Evolutionary conservation across 495 filamentous ascomycete genomes (phyloP), one percentile per base, ranked within the genome.

Genomic region (Elaphomyces granulatus): DNA sequence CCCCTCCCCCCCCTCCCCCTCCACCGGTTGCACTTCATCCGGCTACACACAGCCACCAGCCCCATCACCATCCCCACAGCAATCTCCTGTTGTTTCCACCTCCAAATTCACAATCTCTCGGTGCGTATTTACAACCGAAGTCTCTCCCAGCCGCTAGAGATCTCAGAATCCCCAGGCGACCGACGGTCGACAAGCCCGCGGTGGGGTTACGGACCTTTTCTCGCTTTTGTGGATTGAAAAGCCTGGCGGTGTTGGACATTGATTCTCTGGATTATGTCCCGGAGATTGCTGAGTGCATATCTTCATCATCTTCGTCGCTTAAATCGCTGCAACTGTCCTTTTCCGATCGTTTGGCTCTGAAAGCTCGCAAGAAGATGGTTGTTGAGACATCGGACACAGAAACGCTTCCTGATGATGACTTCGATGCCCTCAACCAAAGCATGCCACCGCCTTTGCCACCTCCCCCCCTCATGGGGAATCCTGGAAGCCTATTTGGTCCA

Each of bases 241-340:
- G 45, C 20, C 56, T 80, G 19, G 50, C 64, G 8, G 59, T 78
- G 1, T 54, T 78, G 34, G 71, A 77, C 37, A 71, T 80, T 4
- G 71, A 77, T 17, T 60, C 45, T 10, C 58, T 75, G 8, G 74
- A 77, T 15, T 60, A 72, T 23, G 44, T 77, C 3, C 42, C 55
- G 1, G 74, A 78, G 53, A 54, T 80, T 37, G 60, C 66, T 20
- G 35, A 53, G 2, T 78, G 72, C 41, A 53, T 80, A 16, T 50
- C 53, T 26, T 64, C 66, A 43, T 75, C 61, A 9, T 63, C 65
- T 0, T 57, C 62, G 4, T 65, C 66, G 1, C 58, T 80, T 17
- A 61, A 59, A 15, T 62, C 62, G 32, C 49, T 80, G 18, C 67
- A 67, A 42, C 52, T 80, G 3, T 78, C 75, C 1, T 68, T 80